Base-by-base conservation (phyloP, 2,329 filamentous ascomycete genomes). In the Clonostachys solani region DNA sequence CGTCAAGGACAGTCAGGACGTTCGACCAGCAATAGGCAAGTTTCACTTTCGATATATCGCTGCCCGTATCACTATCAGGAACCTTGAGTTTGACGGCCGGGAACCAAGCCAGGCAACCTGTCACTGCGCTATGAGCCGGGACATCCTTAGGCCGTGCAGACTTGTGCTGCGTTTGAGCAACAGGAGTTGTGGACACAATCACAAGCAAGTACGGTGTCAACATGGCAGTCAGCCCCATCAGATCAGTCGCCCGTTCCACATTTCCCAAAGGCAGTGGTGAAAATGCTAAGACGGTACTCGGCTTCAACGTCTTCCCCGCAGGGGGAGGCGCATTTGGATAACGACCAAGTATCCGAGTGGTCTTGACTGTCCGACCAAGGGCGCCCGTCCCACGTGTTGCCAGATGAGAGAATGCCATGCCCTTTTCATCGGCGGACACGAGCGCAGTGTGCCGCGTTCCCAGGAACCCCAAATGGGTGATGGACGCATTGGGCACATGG, bases 21-120 rank as follows among this genome's bases (percentile, higher is more conserved):
- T 97, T 97, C 3, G 94, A 97, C 94, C 94, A 99, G 66, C 92
- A 96, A 69, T 99, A 99, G 1, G 89, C 92, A 16, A 99, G 78
- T 65, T 99, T 97, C 36, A 86, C 87, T 59, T 84, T 86, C 16
- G 89, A 92, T 10, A 85, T 76, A 8, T 84, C 80, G 56, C 83
- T 86, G 6, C 82, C 83, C 1, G 80, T 82, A 42, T 80, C 75
- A 2, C 80, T 72, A 51, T 90, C 84, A 10, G 83, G 79, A 15
- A 82, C 80, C 65, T 97, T 97, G 40, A 99, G 73, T 60, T 89
- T 94, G 42, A 99, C 94, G 3, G 92, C 91, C 3, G 94, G 94
- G 61, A 99, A 99, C 94, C 94, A 99, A 34, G 94, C 91, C 44
- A 99, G 69, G 57, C 92, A 96, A 3, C 92, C 95, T 44, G 89